Base-by-base conservation (phyloP, 2,329 filamentous ascomycete species). In the Penicillium brevicompactum region DNA sequence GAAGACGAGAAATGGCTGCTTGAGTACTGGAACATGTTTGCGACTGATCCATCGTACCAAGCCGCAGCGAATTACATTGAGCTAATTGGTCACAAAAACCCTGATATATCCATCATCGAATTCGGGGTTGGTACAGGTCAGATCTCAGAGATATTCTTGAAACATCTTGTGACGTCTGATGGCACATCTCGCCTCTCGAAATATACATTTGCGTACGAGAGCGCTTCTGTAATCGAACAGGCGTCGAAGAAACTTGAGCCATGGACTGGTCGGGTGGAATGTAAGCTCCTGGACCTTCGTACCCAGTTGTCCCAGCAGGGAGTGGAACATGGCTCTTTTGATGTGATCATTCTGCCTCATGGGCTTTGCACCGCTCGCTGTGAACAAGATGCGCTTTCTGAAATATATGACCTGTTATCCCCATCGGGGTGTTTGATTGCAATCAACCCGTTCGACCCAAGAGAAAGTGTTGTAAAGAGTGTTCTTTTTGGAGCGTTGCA, bases 71-170 rank as follows among this genome's bases (percentile, higher is more conserved):
- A 34, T 6, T 66, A 67, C 18, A 16, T 68, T 3, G 41, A 47
- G 2, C 11, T 66, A 5, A 18, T 69, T n/a, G 47, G 60, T 16
- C 51, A 66, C 30, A 63, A 62, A 9, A 58, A 67, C 21, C 67
- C 67, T 14, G 58, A 56, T 13, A 53, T 64, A 1, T 65, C 65
- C 10, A 61, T 69, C 8, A 53, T 69, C 4, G 64, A 69, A 30
- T 37, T 68, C 18, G 58, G 60, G 14, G 57, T 59, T 16, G 54
- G 61, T n/a, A 51, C 52, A 18, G 62, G 61, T 1, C 46, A 52
- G 7, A 38, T 57, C 14, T 57, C 60, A 5, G 44, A 38, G 3
- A 30, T 43, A 14, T 53, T 64, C 14, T 41, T 68, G 1, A 34
- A 56, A 3, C 2, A 11, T 1, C 32, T 64, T 4, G 8, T 37